Conservation (phyloP, 2,329 filamentous ascomycete species). For the Fusarium clavum region DNA sequence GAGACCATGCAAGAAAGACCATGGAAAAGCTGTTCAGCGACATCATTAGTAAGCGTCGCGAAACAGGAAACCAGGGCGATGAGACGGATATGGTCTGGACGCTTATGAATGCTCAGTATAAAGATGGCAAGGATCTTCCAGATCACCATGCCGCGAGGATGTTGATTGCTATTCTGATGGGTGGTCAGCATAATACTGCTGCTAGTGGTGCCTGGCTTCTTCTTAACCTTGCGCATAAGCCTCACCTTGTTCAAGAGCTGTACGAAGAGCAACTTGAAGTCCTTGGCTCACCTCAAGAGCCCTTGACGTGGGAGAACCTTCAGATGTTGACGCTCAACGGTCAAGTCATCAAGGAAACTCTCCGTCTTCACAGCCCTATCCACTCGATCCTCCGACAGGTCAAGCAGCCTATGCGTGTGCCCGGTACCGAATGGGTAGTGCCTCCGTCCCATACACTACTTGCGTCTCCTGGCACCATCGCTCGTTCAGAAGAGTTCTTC, state of each 20-base stretch:
- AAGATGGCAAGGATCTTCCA: constrained; percentile 78
- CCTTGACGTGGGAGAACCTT: constrained; percentile 80
- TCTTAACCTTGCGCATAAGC: constrained; percentile 81
- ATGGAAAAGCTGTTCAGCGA: constrained; percentile 84
- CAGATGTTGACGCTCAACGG: constrained; percentile 81
- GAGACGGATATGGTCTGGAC: constrained; percentile 87
- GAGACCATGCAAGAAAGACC: constrained; percentile 81
- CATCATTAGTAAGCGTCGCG: constrained; percentile 78
- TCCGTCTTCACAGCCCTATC: constrained; percentile 90
- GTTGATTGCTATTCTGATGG: constrained; percentile 94
- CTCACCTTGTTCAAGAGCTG: constrained; percentile 81
- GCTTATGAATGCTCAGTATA: constrained; percentile 85
- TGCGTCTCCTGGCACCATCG: constrained; percentile 84
- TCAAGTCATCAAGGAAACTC: constrained; percentile 89
- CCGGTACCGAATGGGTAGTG: constrained; percentile 83
- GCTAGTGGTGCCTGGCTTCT: constrained; percentile 87
- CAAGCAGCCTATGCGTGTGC: constrained; percentile 84
- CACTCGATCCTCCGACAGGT: constrained; percentile 94
- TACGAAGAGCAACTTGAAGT: constrained; percentile 80
- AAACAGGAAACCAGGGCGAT: constrained; percentile 60
- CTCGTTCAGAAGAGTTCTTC: constrained; percentile 78
- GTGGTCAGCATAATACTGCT: constrained; percentile 87
- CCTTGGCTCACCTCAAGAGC: constrained; percentile 78
- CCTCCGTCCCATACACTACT: constrained; percentile 85
- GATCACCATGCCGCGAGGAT: constrained; percentile 88